These are phyloP conservation scores for Brassica hybrid DNA, from an alignment of 441 rosid genomes.

Conservation along the genomic window DNA sequence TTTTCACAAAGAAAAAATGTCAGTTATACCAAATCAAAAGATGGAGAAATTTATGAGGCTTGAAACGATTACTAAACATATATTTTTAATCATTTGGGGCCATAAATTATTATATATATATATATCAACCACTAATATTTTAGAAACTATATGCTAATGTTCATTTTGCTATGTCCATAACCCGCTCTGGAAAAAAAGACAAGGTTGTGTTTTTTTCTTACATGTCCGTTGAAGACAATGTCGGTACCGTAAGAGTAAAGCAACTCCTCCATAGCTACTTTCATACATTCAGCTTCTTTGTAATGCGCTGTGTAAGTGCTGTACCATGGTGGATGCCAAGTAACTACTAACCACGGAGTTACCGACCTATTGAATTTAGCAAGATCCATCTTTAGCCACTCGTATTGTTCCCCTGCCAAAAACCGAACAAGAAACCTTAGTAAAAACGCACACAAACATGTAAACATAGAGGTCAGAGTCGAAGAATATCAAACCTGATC, in stretches of 20 bases:
- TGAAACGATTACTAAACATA: constrained; percentile 48
- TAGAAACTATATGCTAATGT: too few relatives aligned
- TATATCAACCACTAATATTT: too few relatives aligned
- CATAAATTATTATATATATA: too few relatives aligned
- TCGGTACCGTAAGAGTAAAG: constrained; percentile 60
- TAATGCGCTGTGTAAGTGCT: constrained; percentile 64
- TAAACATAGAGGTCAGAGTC: neutral
- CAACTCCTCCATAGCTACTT: constrained; percentile 63
- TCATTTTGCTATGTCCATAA: neutral
- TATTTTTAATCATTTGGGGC: constrained; percentile 38
- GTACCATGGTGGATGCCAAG: constrained; percentile 73
- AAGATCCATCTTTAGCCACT: constrained; percentile 62
- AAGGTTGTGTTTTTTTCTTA: constrained; percentile 33
- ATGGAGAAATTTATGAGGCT: too few relatives aligned
- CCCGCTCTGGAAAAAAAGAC: neutral
- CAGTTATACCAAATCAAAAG: neutral
- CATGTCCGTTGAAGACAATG: constrained; percentile 69
- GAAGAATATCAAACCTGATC: constrained; percentile 48
- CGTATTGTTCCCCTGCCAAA: constrained; percentile 52
- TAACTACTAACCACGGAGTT: constrained; percentile 68
- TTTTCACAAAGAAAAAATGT: constrained; percentile 43
- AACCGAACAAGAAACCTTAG: neutral
- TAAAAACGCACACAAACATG: neutral
- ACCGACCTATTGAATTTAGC: constrained; percentile 51
- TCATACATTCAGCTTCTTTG: constrained; percentile 71